Conservation (phyloP, 306 rosid genomes). For the Ormosia semicastrata region DNA sequence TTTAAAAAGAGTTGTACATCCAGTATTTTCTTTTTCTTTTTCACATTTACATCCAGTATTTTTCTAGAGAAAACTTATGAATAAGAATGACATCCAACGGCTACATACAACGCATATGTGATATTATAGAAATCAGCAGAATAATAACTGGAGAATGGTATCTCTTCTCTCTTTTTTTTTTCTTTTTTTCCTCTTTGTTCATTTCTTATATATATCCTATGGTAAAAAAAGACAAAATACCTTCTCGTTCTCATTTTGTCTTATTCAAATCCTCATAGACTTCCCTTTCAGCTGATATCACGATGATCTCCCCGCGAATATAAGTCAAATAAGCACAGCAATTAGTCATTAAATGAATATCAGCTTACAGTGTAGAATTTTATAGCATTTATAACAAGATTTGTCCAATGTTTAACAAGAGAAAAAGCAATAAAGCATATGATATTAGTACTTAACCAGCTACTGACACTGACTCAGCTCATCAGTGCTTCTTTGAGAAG, state of each 20-base stretch:
- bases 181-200: not conserved
- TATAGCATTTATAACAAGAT: not conserved
- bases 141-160: not conserved
- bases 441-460: not conserved
- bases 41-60: not conserved
- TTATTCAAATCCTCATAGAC: not conserved
- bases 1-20: not conserved
- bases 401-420: not conserved
- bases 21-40: not conserved
- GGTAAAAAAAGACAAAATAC: not conserved
- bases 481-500: not conserved
- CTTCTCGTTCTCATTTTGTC: constrained; percentile 20
- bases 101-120: not conserved
- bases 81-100: not conserved
- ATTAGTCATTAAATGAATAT: not conserved
- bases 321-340: not conserved
- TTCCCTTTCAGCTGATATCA: constrained; percentile 2
- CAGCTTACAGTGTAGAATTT: not conserved
- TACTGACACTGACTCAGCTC: constrained; percentile 12
- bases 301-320: not conserved
- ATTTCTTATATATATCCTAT: not conserved
- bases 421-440: not conserved
- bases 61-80: not conserved
- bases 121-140: not conserved
- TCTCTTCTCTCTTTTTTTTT: not conserved